Evolutionary conservation across 768 basidiomycete genomes (phyloP).

Genomic region (Tylopilus felleus): DNA sequence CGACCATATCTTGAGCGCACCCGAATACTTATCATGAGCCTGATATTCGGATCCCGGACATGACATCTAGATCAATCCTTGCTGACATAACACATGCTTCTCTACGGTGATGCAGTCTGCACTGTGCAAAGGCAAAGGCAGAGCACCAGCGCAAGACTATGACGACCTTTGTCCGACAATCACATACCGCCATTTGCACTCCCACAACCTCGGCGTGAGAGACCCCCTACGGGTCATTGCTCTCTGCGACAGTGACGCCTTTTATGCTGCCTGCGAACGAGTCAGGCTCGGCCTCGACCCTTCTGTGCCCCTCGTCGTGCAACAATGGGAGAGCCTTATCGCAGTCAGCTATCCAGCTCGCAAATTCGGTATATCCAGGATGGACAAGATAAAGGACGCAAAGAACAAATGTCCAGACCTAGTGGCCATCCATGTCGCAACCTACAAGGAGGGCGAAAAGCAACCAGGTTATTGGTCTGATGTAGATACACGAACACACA

Average conservation of each 20-base stretch:
- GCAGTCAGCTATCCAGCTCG: conserved; percentile 96
- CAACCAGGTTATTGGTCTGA: conserved; percentile 93
- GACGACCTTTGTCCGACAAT: conserved; percentile 63
- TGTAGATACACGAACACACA: conserved; percentile 86
- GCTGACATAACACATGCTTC: background rate
- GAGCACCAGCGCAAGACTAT: conserved; percentile 44
- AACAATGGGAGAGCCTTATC: conserved; percentile 87
- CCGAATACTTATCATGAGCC: too few relatives aligned
- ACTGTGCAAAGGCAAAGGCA: conserved; percentile 54
- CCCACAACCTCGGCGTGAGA: conserved; percentile 61
- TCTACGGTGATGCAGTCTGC: background rate
- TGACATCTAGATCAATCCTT: too few relatives aligned
- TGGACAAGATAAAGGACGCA: conserved; percentile 81
- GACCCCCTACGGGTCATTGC: conserved; percentile 84
- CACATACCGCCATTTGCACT: conserved; percentile 76
- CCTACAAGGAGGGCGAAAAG: conserved; percentile 82
- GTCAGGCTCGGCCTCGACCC: conserved; percentile 66
- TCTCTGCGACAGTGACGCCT: conserved; percentile 88
- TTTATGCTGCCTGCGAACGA: conserved; percentile 83
- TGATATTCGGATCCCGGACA: too few relatives aligned
- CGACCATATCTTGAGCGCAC: too few relatives aligned
- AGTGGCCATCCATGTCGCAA: conserved; percentile 88
- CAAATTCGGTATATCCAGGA: conserved; percentile 88
- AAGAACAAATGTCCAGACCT: conserved; percentile 83
- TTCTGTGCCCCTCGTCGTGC: conserved; percentile 70